Evolutionary conservation across 169 alveolate species (phyloP).

Genomic region (Pseudocohnilembus persalinus): DNA sequence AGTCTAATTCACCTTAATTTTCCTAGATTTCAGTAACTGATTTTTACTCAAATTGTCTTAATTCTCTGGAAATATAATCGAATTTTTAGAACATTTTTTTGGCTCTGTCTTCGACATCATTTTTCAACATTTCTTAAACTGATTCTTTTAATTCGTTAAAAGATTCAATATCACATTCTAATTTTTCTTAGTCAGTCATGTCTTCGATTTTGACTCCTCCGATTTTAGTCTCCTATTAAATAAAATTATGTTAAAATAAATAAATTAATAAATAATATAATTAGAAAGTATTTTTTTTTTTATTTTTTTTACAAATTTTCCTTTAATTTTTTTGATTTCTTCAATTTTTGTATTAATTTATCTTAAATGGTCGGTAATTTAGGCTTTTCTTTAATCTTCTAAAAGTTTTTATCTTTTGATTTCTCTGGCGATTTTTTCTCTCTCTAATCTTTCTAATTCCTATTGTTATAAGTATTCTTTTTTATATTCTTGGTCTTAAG

Average conservation of each 20-base stretch:
- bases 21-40: not conserved
- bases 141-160: not conserved
- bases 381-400: too few species aligned
- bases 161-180: not conserved
- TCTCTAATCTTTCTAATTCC: not conserved
- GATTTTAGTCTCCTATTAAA: not conserved
- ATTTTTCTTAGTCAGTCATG: not conserved
- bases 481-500: not conserved
- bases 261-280: too few species aligned
- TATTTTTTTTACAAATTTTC: too few species aligned
- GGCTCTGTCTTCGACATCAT: not conserved
- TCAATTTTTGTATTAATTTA: not conserved
- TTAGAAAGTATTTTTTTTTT: not conserved
- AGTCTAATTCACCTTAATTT: not conserved
- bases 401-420: not conserved
- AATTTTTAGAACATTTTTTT: not conserved
- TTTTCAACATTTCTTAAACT: not conserved
- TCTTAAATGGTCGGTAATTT: not conserved
- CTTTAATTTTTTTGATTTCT: not conserved
- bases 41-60: not conserved
- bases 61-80: not conserved
- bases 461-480: not conserved
- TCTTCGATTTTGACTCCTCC: not conserved
- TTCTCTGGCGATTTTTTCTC: not conserved
- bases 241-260: too few species aligned